Evolutionary conservation across 345 rosid species (phyloP).

Genomic region (Durio zibethinus): DNA sequence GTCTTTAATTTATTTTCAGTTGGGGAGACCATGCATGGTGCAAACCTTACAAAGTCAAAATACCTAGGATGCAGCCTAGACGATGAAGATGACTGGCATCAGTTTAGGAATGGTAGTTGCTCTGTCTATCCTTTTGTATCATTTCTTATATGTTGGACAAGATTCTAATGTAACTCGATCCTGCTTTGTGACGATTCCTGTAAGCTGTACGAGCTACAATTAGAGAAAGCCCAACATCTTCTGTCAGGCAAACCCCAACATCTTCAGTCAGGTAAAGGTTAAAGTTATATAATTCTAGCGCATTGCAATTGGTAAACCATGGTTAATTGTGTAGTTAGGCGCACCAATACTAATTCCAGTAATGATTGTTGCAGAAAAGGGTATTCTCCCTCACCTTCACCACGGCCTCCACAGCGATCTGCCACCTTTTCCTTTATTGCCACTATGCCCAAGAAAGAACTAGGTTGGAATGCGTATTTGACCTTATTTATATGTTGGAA

Average conservation of each 20-base stretch:
- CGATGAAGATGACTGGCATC: slow-evolving; percentile 72
- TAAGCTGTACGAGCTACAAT: slow-evolving; percentile 78
- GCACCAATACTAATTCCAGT: neutral
- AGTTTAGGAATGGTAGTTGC: slow-evolving; percentile 57
- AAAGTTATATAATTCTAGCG: neutral
- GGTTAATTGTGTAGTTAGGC: neutral
- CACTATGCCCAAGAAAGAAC: slow-evolving; percentile 55
- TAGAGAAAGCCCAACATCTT: slow-evolving; percentile 52
- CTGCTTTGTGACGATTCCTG: slow-evolving; percentile 24
- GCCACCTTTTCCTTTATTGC: slow-evolving; percentile 75
- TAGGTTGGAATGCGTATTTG: slow-evolving; percentile 35
- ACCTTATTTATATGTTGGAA: neutral
- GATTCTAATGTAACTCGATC: slow-evolving; percentile 16
- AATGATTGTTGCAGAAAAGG: slow-evolving; percentile 49
- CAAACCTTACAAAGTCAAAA: slow-evolving; percentile 50
- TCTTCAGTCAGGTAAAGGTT: slow-evolving; percentile 50
- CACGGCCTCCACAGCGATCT: slow-evolving; percentile 57
- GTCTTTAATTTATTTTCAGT: slow-evolving; percentile 38
- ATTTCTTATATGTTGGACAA: neutral
- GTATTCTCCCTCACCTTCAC: slow-evolving; percentile 59
- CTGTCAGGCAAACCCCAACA: slow-evolving; percentile 49
- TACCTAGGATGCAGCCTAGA: slow-evolving; percentile 58
- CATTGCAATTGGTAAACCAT: neutral
- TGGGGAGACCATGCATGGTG: slow-evolving; percentile 73
- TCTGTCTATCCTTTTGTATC: slow-evolving; percentile 4